Base-by-base conservation (phyloP, 805 yeast species). In the Zygosaccharomyces pseudorouxii region DNA sequence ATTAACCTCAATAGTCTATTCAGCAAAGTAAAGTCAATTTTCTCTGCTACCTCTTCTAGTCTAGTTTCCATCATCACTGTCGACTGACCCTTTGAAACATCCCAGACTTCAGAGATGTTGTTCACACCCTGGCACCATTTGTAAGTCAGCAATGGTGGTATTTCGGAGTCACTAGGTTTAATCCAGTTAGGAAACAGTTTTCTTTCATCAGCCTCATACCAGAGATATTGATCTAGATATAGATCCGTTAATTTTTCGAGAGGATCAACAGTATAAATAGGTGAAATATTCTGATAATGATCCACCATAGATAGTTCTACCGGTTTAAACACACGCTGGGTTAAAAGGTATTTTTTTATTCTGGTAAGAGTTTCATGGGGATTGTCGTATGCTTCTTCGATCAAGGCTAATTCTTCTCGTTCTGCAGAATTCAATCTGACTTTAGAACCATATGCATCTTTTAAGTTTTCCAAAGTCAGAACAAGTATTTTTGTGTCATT, bases 241-340 rank as follows among this genome's bases (percentile, higher is more conserved):
- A 98, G 97, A 70, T 93, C 99, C 0, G 97, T 89, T 45, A 93
- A 88, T 62, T 90, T 93, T 65, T 93, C 99, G 37, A 89, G 68
- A 0, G 98, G 96, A 62, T 92, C 97, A 12, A 93, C 77, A 9
- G 84, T 78, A 60, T 89, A 90, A 0, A 89, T 92, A 0, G 99
- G 98, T 0, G 83, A 77, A 37, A 92, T 74, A 56, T 84, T 84
- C 53, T 84, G 86, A 63, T 87, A 89, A 56, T 88, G 81, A 62
- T 93, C 99, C 82, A 86, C 82, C 95, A 93, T 84, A 46, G 89
- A 92, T 31, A 93, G 62, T 1, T 82, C 81, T 2, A 84, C 88
- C 49, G 93, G 97, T 63, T 90, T 90, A 70, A 93, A 93, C 8
- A 89, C 93, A 52, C 98, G 75, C 64, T 90, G 97, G 0, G 97